A percentile compares a stretch with the other conserved stretches of the same genome.
Conservation (phyloP, 1,284 basidiomycete species). For the Ceratobasidium theobromae region DNA sequence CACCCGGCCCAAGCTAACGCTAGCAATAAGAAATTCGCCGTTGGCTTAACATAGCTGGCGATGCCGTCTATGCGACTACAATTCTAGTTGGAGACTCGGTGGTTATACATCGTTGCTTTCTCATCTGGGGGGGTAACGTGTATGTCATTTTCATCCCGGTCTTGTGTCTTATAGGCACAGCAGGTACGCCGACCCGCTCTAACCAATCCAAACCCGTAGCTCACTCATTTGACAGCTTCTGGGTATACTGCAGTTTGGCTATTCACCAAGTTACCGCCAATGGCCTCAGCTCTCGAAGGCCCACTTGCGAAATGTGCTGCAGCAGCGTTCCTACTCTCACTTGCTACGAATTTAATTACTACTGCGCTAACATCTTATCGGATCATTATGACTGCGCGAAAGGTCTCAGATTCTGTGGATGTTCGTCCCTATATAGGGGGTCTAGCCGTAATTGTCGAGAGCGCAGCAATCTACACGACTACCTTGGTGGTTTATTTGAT, state of each 20-base stretch:
- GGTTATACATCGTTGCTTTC: conserved; percentile 26
- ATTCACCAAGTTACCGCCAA: neutral
- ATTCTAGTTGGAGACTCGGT: conserved; percentile 14
- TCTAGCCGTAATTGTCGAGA: conserved; percentile 6
- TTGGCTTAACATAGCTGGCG: conserved; percentile 5
- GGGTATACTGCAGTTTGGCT: conserved; percentile 8
- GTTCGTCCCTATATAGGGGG: conserved; percentile 18
- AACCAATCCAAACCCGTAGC: neutral
- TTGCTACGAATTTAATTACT: conserved; percentile 18
- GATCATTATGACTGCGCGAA: conserved; percentile 17
- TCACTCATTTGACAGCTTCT: neutral
- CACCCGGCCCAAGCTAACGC: neutral
- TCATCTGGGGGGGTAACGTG: conserved; percentile 17
- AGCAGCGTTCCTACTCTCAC: neutral
- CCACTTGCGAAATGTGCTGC: neutral
- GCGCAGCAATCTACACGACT: conserved; percentile 19
- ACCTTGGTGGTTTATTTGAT: conserved; percentile 1
- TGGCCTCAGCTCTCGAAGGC: neutral
- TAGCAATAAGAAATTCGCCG: neutral
- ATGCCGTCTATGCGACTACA: conserved; percentile 4
- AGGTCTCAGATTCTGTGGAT: neutral
- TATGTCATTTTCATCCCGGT: conserved; percentile 3
- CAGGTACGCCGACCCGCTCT: neutral
- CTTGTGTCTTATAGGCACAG: conserved; percentile 4
- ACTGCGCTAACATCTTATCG: conserved; percentile 18